Conservation (phyloP, 1,284 basidiomycete species). For the Ganoderma meredithae region DNA sequence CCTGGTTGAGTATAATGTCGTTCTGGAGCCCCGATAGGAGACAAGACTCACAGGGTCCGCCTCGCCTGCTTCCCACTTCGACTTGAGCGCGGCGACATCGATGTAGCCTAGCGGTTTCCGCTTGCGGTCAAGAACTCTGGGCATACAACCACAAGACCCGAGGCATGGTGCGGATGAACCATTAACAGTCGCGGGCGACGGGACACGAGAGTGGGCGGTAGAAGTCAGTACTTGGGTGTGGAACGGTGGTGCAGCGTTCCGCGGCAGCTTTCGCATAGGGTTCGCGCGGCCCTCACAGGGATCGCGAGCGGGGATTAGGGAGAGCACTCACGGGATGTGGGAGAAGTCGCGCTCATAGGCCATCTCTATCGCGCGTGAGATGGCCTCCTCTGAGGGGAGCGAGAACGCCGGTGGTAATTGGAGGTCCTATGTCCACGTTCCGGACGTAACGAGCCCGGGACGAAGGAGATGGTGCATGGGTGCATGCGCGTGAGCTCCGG, state of each 20-base stretch:
- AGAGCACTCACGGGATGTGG: slow-evolving; percentile 76
- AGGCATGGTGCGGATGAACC: not conserved
- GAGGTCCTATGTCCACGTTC: slow-evolving; percentile 64
- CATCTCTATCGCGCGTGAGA: slow-evolving; percentile 79
- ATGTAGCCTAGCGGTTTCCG: slow-evolving; percentile 85
- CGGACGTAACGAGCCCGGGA: not conserved
- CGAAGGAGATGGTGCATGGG: not conserved
- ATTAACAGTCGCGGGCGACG: not conserved
- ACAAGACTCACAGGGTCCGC: slow-evolving; percentile 68
- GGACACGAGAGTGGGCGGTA: not conserved
- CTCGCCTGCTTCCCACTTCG: slow-evolving; percentile 76
- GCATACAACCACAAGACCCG: not conserved
- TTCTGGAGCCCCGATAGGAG: slow-evolving; percentile 8
- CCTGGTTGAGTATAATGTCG: slow-evolving; percentile 21
- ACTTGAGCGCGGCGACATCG: slow-evolving; percentile 77
- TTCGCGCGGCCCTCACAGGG: slow-evolving; percentile 11
- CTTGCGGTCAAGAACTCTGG: slow-evolving; percentile 76
- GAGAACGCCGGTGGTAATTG: slow-evolving; percentile 91
- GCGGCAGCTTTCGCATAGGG: not conserved
- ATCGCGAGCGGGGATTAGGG: slow-evolving; percentile 1
- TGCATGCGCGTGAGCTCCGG: slow-evolving; percentile 53
- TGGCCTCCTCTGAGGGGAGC: slow-evolving; percentile 74
- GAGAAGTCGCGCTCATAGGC: slow-evolving; percentile 93
- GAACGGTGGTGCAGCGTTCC: not conserved
- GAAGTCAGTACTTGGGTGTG: slow-evolving; percentile 8